Percentiles rank a stretch among this genome's conserved stretches.
Evolutionary conservation across 2,329 filamentous ascomycete species (phyloP).

Genomic region (Fusarium nematophilum): DNA sequence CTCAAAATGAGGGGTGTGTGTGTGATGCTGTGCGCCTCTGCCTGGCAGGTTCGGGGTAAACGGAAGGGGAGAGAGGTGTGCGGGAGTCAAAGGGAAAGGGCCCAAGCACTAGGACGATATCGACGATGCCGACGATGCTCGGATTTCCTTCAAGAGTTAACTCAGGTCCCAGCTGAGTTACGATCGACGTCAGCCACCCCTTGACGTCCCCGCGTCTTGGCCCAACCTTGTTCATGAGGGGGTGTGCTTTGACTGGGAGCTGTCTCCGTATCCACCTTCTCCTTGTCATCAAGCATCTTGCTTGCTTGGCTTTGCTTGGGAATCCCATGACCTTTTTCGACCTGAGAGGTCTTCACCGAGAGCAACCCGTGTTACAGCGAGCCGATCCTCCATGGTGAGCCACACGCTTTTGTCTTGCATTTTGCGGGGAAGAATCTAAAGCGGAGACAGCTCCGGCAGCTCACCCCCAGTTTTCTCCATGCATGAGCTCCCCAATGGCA

Average conservation of each 20-base stretch:
- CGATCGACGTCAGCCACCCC: slow-evolving; percentile 26
- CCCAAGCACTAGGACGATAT: slow-evolving; percentile 33
- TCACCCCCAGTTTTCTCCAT: slow-evolving; percentile 2
- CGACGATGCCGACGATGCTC: slow-evolving; percentile 33
- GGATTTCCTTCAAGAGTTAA: slow-evolving; percentile 41
- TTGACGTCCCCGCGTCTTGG: slow-evolving; percentile 5
- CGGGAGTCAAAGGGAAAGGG: no score
- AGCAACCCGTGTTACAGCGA: background rate
- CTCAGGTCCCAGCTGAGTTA: slow-evolving; percentile 33
- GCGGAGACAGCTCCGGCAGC: slow-evolving; percentile 5
- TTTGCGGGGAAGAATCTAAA: slow-evolving; percentile 12
- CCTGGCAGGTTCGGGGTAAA: background rate
- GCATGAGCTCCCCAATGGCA: background rate
- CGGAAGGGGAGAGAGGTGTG: background rate
- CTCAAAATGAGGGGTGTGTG: slow-evolving; percentile 8
- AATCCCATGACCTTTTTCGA: no score
- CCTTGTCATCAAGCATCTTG: no score
- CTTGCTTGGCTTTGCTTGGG: no score
- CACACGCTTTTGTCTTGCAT: background rate
- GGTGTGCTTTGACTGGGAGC: background rate
- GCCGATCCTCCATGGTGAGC: no score
- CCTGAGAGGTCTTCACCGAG: background rate
- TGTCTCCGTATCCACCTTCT: no score
- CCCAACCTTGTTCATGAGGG: slow-evolving; percentile 1
- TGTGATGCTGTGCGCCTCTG: slow-evolving; percentile 1